These are phyloP conservation scores for Pyrenophora tritici-repentis DNA, from an alignment of 2,329 filamentous ascomycete species.

Conservation along the genomic window DNA sequence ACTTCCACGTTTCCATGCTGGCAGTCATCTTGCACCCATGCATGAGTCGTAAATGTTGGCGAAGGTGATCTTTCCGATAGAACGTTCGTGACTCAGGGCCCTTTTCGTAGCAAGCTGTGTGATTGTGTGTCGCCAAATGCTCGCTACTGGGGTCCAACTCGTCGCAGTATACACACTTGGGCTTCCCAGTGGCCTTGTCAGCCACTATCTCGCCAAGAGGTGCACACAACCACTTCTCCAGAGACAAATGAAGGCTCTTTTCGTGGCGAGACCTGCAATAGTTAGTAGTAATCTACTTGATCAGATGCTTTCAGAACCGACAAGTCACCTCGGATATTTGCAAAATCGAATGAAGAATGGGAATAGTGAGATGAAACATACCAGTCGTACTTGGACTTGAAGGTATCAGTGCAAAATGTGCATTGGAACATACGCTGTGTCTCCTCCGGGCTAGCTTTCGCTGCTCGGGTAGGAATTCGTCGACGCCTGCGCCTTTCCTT, in stretches of 20 bases:
- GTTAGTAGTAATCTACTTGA: not conserved
- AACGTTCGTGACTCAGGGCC: conserved; percentile 66
- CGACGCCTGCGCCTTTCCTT: conserved; percentile 63
- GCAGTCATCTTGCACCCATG: conserved; percentile 65
- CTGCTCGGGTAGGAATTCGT: conserved; percentile 50
- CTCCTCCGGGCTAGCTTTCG: conserved; percentile 30
- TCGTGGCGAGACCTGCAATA: conserved; percentile 49
- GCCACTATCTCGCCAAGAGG: conserved; percentile 62
- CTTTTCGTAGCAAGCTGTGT: conserved; percentile 69
- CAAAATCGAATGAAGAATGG: no score
- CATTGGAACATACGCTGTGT: conserved; percentile 42
- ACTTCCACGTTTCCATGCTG: conserved; percentile 69
- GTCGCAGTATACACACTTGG: conserved; percentile 64
- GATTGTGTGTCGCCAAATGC: conserved; percentile 65
- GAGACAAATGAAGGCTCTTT: conserved; percentile 46
- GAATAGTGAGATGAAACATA: conserved; percentile 1
- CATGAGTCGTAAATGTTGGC: conserved; percentile 65
- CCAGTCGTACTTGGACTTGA: conserved; percentile 51
- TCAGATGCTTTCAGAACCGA: no score
- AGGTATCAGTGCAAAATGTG: conserved; percentile 48
- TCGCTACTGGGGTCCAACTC: conserved; percentile 58
- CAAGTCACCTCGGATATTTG: no score
- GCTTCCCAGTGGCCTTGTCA: conserved; percentile 61
- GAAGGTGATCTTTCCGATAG: conserved; percentile 66
- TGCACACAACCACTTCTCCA: conserved; percentile 59